Conservation (phyloP, 192 early-diverging fungal species). For the Coemansia sp. region DNA sequence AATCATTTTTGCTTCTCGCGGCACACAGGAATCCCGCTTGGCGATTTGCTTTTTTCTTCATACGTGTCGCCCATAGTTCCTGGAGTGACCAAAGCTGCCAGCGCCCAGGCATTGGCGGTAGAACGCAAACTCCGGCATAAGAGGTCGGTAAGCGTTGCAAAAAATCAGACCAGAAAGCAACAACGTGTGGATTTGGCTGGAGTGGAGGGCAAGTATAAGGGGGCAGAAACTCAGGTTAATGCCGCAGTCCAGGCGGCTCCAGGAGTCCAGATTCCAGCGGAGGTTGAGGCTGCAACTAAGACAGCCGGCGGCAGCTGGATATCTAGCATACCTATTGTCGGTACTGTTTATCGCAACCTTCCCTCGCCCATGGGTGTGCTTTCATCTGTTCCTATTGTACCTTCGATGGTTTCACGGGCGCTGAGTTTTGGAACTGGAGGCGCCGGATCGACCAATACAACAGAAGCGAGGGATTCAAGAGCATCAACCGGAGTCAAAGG, state of each 20-base stretch:
- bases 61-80: conserved; percentile 50
- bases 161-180: neutral
- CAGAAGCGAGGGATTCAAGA: neutral
- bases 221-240: neutral
- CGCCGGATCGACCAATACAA: neutral
- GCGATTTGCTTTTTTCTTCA: conserved; percentile 72
- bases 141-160: conserved; percentile 18
- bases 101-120: conserved; percentile 30
- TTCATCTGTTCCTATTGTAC: conserved; percentile 25
- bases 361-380: conserved; percentile 32
- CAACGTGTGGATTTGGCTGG: neutral
- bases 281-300: neutral
- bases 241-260: neutral
- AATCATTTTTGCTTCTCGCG: conserved; percentile 78
- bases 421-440: neutral
- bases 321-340: conserved; percentile 33
- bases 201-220: neutral
- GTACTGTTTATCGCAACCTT: conserved; percentile 24
- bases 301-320: conserved; percentile 22
- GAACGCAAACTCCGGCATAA: conserved; percentile 39
- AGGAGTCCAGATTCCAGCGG: conserved; percentile 7
- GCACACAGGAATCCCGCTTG: conserved; percentile 71
- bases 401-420: conserved; percentile 32
- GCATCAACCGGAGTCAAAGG: neutral
- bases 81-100: conserved; percentile 44